Base-by-base conservation (phyloP, 2,329 filamentous ascomycete genomes). In the Phaeoacremonium minimum region DNA sequence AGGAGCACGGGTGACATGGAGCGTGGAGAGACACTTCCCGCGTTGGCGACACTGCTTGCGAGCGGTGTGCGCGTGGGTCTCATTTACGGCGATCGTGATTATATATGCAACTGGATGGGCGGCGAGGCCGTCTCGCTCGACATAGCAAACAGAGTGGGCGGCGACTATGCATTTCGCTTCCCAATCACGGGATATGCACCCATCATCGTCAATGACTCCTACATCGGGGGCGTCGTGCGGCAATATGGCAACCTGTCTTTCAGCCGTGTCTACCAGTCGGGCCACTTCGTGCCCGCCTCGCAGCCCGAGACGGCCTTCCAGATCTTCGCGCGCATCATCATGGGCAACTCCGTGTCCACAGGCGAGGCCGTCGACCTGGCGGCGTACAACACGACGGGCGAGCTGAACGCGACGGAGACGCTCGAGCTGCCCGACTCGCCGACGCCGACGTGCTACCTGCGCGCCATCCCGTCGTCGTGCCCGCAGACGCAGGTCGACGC, bases 241-340 rank as follows among this genome's bases (percentile, higher is more conserved):
- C 85, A 93, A 56, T 86, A 78, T 49, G 86, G 83, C 9, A 90
- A 90, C 47, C 71, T 85, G 36, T 79, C 73, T 13, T 85, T 85
- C 54, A 77, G 75, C 36, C 71, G 81, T 7, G 68, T 85, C 32
- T 85, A 80, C 53, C 75, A 84, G 48, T 70, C 80, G 13, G 80
- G 82, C 2, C 81, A 85, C 49, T 71, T 77, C 35, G 72, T 80
- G 1, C 69, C 77, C 0, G 73, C 69, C 36, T 78, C 77, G 50
- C 78, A 83, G 57, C 79, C 78, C 11, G 64, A 75, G 50, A 77
- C 77, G 4, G 63, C 74, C 3, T 68, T 80, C 39, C 69, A 73
- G 44, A 60, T 82, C 28, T 83, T 84, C 48, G 70, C 75, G 18
- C 71, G 81, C 18, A 75, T 79, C 31, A 62, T 84, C 45, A 61